Conservation (phyloP, 176 grass and related monocot genomes). For the Hordeum marinum region DNA sequence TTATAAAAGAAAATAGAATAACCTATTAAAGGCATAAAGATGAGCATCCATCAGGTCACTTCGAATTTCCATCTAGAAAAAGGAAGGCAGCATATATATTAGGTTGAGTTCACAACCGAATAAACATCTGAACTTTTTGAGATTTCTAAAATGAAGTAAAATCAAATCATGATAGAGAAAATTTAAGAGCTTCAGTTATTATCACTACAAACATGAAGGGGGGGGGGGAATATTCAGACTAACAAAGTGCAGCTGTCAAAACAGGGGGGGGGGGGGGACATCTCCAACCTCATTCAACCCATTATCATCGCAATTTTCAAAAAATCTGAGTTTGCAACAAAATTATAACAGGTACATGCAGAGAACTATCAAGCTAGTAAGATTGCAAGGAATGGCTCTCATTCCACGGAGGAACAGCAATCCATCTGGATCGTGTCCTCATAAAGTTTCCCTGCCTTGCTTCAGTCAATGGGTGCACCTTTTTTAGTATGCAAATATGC, state of each 20-base stretch:
- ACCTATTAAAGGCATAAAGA: constrained; percentile 99
- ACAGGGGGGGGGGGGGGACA: background rate
- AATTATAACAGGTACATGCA: constrained; percentile 4
- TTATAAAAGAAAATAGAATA: background rate
- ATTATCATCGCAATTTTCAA: background rate
- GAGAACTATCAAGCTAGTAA: background rate
- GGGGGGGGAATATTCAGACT: too few species aligned
- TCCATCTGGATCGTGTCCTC: background rate
- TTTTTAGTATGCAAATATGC: background rate
- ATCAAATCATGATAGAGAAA: background rate
- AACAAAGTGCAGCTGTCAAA: constrained; percentile 5
- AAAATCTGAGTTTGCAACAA: background rate
- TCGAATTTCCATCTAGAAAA: constrained; percentile 90
- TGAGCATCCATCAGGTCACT: constrained; percentile 98
- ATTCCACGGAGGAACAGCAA: background rate
- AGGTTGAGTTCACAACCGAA: constrained; percentile 11
- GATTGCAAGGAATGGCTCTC: background rate
- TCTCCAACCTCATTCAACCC: background rate
- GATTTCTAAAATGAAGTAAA: background rate
- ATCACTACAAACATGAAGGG: background rate
- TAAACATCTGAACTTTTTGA: background rate
- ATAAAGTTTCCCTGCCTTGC: background rate
- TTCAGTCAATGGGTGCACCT: background rate
- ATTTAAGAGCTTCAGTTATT: background rate
- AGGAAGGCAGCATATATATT: constrained; percentile 26